phyloP scores from a whole-genome alignment of 768 basidiomycete genomes.

The Termitomyces sp. region DNA sequence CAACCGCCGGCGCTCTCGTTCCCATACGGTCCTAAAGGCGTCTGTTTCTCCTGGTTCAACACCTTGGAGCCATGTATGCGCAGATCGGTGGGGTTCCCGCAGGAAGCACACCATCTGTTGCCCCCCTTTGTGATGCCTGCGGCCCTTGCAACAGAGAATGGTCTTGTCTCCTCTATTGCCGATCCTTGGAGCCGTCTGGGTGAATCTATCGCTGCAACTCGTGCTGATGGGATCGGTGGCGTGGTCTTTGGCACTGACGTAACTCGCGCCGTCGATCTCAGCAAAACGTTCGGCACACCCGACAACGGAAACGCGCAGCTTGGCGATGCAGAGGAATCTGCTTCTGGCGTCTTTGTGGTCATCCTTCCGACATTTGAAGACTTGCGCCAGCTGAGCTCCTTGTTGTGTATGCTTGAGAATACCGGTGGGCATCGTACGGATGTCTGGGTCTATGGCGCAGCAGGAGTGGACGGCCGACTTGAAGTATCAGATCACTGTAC shows the following conservation, averaged over 20 bases:
- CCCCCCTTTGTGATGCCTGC: slow-evolving; percentile 56
- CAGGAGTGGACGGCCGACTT: slow-evolving; percentile 2
- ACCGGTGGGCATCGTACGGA: slow-evolving; percentile 22
- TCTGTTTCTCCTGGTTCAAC: slow-evolving; percentile 17
- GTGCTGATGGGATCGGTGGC: slow-evolving; percentile 30
- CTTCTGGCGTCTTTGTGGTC: slow-evolving; percentile 25
- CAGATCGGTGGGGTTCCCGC: slow-evolving; percentile 21
- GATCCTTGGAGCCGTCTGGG: slow-evolving; percentile 22
- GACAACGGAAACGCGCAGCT: not conserved
- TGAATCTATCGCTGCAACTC: slow-evolving; percentile 17
- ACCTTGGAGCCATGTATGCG: slow-evolving; percentile 22
- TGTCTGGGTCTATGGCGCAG: slow-evolving; percentile 23
- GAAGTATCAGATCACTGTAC: slow-evolving; percentile 11
- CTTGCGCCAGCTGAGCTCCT: slow-evolving; percentile 23
- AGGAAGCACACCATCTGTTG: slow-evolving; percentile 43
- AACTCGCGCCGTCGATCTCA: no score
- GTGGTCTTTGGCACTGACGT: slow-evolving; percentile 21
- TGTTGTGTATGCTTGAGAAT: slow-evolving; percentile 29
- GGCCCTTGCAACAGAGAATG: slow-evolving; percentile 17
- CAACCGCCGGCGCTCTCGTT: slow-evolving; percentile 29
- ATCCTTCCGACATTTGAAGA: slow-evolving; percentile 29
- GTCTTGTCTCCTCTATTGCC: slow-evolving; percentile 19
- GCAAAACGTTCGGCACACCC: not conserved
- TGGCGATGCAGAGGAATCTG: not conserved
- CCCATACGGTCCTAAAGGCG: slow-evolving; percentile 38